A percentile compares a stretch with the other conserved stretches of the same genome.
These are phyloP conservation scores for Sugiyamaella valdiviana DNA, from an alignment of 805 yeast genomes.

Conservation along the genomic window DNA sequence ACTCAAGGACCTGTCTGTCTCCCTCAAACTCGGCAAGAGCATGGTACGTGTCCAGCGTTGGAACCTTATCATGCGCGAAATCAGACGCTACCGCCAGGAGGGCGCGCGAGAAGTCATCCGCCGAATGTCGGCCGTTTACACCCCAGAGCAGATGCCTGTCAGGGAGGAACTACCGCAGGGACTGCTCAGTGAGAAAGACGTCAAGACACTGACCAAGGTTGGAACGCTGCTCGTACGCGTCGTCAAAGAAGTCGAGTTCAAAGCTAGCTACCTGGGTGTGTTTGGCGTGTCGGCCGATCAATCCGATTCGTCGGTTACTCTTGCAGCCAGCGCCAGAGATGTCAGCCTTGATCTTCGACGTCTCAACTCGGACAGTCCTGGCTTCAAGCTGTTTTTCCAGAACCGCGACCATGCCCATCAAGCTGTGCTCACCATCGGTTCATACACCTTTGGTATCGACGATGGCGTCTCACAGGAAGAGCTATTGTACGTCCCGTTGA, in stretches of 20 bases:
- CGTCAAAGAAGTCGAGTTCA: constrained; percentile 33
- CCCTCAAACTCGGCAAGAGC: constrained; percentile 27
- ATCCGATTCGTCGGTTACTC: not conserved
- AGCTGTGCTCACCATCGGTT: constrained; percentile 31
- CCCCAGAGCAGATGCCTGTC: constrained; percentile 1
- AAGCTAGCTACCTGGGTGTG: constrained; percentile 29
- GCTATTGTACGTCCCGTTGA: constrained; percentile 34
- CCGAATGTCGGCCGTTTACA: not conserved
- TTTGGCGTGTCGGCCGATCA: constrained; percentile 24
- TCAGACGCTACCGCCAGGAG: constrained; percentile 17
- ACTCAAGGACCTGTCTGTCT: constrained; percentile 29
- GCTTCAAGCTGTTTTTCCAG: constrained; percentile 34
- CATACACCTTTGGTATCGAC: constrained; percentile 32
- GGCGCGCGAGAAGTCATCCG: constrained; percentile 5
- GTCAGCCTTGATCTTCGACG: constrained; percentile 33
- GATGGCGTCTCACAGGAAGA: constrained; percentile 30
- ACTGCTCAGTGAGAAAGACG: constrained; percentile 17
- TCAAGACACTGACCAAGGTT: constrained; percentile 20
- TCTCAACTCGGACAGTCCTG: constrained; percentile 35
- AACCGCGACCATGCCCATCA: constrained; percentile 36
- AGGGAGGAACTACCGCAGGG: constrained; percentile 9
- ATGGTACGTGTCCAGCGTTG: constrained; percentile 22
- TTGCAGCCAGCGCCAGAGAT: constrained; percentile 32
- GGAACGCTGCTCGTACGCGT: constrained; percentile 29
- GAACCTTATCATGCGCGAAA: constrained; percentile 13